Conservation (phyloP, 2,329 filamentous ascomycete genomes). For the Purpureocillium takamizusanense region DNA sequence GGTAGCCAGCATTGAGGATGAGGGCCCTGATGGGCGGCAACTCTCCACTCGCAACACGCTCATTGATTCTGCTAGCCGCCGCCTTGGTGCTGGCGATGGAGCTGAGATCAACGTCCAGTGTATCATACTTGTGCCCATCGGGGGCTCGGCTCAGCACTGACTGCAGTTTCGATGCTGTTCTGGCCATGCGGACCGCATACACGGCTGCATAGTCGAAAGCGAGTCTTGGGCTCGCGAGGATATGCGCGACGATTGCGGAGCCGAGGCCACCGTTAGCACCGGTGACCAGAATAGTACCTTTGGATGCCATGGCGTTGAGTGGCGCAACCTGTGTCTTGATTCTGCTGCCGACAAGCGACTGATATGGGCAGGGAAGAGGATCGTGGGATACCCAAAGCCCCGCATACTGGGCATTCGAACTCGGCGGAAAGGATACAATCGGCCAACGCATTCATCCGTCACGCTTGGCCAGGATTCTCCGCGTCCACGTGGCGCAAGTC, state of each 20-base stretch:
- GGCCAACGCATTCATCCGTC: not conserved
- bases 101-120: slow-evolving; percentile 21
- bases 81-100: slow-evolving; percentile 17
- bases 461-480: not conserved
- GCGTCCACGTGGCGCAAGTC: not conserved
- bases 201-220: slow-evolving; percentile 22
- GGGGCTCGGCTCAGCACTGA: slow-evolving; percentile 12
- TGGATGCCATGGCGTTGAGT: slow-evolving; percentile 6
- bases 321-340: not conserved
- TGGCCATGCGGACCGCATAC: slow-evolving; percentile 25
- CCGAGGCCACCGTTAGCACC: slow-evolving; percentile 30
- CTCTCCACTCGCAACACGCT: slow-evolving; percentile 16
- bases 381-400: not conserved
- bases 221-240: slow-evolving; percentile 18
- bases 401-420: not conserved
- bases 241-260: slow-evolving; percentile 19
- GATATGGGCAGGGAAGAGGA: not conserved
- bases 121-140: slow-evolving; percentile 18
- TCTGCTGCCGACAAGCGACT: not conserved
- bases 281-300: slow-evolving; percentile 25
- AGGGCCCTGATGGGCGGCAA: slow-evolving; percentile 28
- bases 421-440: slow-evolving; percentile 1
- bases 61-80: slow-evolving; percentile 18
- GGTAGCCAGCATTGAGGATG: slow-evolving; percentile 24
- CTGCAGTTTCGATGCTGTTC: slow-evolving; percentile 18